phyloP scores from a whole-genome alignment of 2,329 filamentous ascomycete species.

The Diaporthe caulivora region DNA sequence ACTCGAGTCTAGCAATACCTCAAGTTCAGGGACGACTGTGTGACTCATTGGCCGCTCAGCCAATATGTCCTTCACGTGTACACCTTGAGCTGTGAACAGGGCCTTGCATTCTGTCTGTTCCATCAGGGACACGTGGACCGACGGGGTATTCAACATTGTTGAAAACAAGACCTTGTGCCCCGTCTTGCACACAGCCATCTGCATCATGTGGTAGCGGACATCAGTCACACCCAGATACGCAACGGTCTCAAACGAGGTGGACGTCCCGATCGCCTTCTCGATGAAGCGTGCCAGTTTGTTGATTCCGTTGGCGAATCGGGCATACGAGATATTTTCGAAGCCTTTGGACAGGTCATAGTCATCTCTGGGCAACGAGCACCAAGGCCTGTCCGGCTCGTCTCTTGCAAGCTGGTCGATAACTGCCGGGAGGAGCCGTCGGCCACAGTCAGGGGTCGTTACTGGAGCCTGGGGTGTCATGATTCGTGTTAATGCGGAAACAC shows the following conservation, averaged over 20 bases:
- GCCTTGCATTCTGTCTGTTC: constrained; percentile 41
- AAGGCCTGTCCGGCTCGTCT: constrained; percentile 39
- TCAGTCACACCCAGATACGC: constrained; percentile 42
- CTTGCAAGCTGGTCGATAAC: constrained; percentile 41
- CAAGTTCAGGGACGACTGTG: constrained; percentile 39
- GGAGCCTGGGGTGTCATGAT: constrained; percentile 14
- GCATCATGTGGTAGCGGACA: constrained; percentile 43
- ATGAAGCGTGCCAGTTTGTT: constrained; percentile 44
- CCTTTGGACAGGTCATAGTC: constrained; percentile 43
- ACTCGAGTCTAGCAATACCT: constrained; percentile 35
- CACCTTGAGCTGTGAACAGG: constrained; percentile 40
- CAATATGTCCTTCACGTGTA: constrained; percentile 41
- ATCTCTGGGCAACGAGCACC: constrained; percentile 43
- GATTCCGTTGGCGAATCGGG: constrained; percentile 41
- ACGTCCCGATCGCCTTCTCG: constrained; percentile 38
- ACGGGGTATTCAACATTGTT: constrained; percentile 42
- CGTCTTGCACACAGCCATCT: constrained; percentile 44
- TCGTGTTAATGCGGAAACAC: constrained; percentile 16
- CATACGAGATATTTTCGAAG: constrained; percentile 43
- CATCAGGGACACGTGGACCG: constrained; percentile 42
- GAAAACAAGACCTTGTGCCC: constrained; percentile 43
- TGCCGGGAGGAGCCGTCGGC: constrained; percentile 40
- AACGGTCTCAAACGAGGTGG: constrained; percentile 41
- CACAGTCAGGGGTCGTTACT: constrained; percentile 28
- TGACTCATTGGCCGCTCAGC: constrained; percentile 39